Evolutionary conservation across 2,329 filamentous ascomycete genomes (phyloP).

Genomic region (Colletotrichum nymphaeae): DNA sequence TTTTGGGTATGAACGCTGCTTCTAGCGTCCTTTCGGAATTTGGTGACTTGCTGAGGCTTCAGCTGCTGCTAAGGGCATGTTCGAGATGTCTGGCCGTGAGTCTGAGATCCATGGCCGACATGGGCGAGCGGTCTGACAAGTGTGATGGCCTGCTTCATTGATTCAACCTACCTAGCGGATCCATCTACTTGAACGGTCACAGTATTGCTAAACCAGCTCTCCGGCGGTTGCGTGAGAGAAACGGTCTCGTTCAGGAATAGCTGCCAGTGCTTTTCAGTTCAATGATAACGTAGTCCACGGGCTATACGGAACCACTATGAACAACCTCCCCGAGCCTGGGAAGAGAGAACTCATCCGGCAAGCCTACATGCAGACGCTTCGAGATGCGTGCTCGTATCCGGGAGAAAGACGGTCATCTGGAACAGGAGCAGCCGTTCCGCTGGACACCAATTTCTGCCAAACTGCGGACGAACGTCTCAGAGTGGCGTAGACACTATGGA

Average conservation of each 20-base stretch:
- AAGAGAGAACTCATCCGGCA: slow-evolving; percentile 54
- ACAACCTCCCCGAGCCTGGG: slow-evolving; percentile 49
- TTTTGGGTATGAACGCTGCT: not conserved
- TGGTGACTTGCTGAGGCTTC: slow-evolving; percentile 43
- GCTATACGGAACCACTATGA: slow-evolving; percentile 50
- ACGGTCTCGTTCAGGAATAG: slow-evolving; percentile 48
- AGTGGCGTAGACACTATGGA: no score
- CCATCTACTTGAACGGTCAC: slow-evolving; percentile 41
- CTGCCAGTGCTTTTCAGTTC: slow-evolving; percentile 50
- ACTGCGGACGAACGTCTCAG: no score
- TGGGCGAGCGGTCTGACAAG: slow-evolving; percentile 37
- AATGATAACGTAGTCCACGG: slow-evolving; percentile 63
- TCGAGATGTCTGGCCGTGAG: slow-evolving; percentile 58
- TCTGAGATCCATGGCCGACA: slow-evolving; percentile 45
- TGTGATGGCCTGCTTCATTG: slow-evolving; percentile 61
- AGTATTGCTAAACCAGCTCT: slow-evolving; percentile 41
- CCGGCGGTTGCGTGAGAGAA: slow-evolving; percentile 42
- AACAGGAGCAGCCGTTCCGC: no score
- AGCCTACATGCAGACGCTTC: slow-evolving; percentile 61
- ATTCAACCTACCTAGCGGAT: slow-evolving; percentile 61
- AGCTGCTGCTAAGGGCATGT: slow-evolving; percentile 46
- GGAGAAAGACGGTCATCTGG: no score
- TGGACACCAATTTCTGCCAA: no score
- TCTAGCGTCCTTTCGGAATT: not conserved
- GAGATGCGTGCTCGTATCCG: no score